These are phyloP conservation scores for Suhomyces guaymorum DNA, from an alignment of 1,139 yeast genomes.

Conservation along the genomic window DNA sequence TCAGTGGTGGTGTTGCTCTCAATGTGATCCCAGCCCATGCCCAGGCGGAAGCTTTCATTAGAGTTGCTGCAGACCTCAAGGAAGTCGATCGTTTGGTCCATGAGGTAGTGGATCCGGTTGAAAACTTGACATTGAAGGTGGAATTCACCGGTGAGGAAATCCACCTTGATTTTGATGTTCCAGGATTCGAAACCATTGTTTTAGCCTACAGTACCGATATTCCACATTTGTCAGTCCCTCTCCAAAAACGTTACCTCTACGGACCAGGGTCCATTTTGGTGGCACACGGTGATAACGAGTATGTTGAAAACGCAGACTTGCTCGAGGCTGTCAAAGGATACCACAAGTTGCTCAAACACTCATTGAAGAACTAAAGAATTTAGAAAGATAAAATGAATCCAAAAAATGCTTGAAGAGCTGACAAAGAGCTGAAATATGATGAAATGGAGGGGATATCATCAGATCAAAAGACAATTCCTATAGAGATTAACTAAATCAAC, in stretches of 20 bases:
- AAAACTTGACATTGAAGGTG: constrained; percentile 27
- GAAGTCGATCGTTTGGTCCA: constrained; percentile 37
- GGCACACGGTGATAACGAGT: constrained; percentile 67
- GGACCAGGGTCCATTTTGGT: constrained; percentile 71
- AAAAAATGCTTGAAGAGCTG: no score
- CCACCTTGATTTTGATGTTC: constrained; percentile 56
- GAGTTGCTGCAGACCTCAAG: constrained; percentile 54
- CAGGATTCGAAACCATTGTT: constrained; percentile 59
- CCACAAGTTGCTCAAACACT: constrained; percentile 43
- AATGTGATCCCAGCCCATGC: constrained; percentile 68
- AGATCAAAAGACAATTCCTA: no score
- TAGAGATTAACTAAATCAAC: no score
- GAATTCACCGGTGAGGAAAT: constrained; percentile 36
- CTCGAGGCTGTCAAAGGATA: constrained; percentile 57
- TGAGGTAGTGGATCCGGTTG: constrained; percentile 33
- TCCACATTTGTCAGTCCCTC: constrained; percentile 48
- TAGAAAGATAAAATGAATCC: no score
- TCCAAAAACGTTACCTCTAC: constrained; percentile 51
- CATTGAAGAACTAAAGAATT: constrained; percentile 15
- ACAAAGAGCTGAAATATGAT: no score
- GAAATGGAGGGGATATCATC: no score
- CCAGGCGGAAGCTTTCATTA: constrained; percentile 47
- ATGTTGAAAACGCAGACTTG: constrained; percentile 52
- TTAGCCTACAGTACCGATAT: constrained; percentile 68
- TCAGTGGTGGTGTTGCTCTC: constrained; percentile 60